These are phyloP conservation scores for Penicillium italicum DNA, from an alignment of 2,329 filamentous ascomycete species.

Conservation along the genomic window DNA sequence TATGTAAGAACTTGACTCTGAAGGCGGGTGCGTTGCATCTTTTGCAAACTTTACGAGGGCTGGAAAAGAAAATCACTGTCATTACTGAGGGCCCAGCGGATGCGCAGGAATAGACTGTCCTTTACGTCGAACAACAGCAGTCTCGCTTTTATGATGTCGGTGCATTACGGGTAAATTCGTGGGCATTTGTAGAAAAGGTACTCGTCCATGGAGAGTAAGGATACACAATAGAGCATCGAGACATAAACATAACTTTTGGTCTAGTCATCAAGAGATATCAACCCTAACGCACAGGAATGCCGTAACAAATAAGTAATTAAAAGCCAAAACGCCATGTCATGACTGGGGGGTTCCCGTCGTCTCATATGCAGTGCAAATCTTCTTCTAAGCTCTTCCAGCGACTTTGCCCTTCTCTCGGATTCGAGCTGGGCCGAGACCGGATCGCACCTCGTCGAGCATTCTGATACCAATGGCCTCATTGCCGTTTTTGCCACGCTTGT, in stretches of 20 bases:
- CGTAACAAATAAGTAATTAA: constrained; percentile 15
- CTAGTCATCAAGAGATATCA: constrained; percentile 16
- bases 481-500: constrained; percentile 70
- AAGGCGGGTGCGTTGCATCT: constrained; percentile 41
- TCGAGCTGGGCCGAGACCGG: constrained; percentile 72
- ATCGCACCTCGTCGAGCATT: constrained; percentile 86
- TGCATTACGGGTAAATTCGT: constrained; percentile 12
- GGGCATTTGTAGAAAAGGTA: constrained; percentile 7
- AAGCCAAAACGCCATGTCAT: constrained; percentile 25
- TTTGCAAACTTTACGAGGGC: constrained; percentile 31
- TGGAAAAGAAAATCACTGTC: constrained; percentile 42
- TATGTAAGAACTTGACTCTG: constrained; percentile 25
- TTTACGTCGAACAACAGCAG: constrained; percentile 18
- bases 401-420: constrained; percentile 40
- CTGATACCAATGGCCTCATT: constrained; percentile 76
- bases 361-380: constrained; percentile 18
- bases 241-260: constrained; percentile 20
- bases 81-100: constrained; percentile 50
- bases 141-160: background rate
- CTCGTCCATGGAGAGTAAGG: constrained; percentile 8
- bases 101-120: constrained; percentile 46
- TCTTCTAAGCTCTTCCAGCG: constrained; percentile 31
- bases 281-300: constrained; percentile 18
- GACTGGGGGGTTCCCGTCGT: constrained; percentile 22
- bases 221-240: background rate